Evolutionary conservation across 345 rosid genomes (phyloP), one percentile per base, ranked within the genome.

Genomic region (Hibiscus trionum): DNA sequence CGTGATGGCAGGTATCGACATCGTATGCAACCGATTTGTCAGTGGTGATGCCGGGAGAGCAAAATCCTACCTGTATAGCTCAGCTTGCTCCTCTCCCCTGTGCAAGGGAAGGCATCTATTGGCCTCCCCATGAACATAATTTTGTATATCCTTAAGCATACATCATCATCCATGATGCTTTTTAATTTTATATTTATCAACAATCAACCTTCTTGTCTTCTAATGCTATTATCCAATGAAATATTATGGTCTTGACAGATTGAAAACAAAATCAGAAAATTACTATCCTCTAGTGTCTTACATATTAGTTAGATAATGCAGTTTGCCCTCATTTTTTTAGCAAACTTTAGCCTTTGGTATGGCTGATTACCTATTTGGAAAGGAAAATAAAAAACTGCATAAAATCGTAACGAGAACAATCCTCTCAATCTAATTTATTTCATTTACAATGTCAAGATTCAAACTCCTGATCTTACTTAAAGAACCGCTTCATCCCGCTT

Each of bases 11-110:
- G 95, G 84, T 80, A 37, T 73, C 78, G 19, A 73, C 73, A 75
- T 37, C 81, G 33, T 77, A 78, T 67, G 84, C 84, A 49, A 75
- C 86, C 8, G 97, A 91, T 81, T 86, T 84, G 77, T 87, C 96
- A 39, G 97, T 91, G 33, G 70, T 87, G 83, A 93, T 93, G 97
- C 98, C 98, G 2, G 98, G 97, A 61, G 87, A 88, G 71, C 79
- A 82, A 26, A 47, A 80, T 53, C 96, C 98, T 11, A 90, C 95
- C 67, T 86, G 74, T 80, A 87, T 93, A 61, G 98, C 98, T 15
- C 89, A 86, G 68, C 92, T 90, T n/a, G 88, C 93, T 57, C 97
- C 98, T 11, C 82, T 91, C 17, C 90, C 97, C 56, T 90, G 97
- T 73, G 72, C 76, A 12, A 87, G 97, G 80, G 97, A 93, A 83